Evolutionary conservation across 306 rosid genomes (phyloP).

Genomic region (Gleditsia sinensis): DNA sequence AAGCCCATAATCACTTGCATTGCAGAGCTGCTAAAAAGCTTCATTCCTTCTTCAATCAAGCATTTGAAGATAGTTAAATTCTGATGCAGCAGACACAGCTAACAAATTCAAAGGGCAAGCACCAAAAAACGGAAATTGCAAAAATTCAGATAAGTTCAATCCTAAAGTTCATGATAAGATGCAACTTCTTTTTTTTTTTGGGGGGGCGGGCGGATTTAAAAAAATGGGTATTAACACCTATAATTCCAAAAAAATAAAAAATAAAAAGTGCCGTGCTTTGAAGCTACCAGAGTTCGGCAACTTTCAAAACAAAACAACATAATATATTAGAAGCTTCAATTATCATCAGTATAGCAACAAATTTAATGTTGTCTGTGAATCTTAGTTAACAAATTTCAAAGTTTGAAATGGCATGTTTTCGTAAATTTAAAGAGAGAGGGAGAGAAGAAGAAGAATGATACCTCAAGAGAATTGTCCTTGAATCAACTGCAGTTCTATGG

Average conservation of each 20-base stretch:
- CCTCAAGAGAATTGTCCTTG: conserved; percentile 1
- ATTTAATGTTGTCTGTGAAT: neutral
- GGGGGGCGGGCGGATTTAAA: no score
- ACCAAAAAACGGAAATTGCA: neutral
- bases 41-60: conserved; percentile 60
- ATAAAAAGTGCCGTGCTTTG: neutral
- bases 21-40: conserved; percentile 56
- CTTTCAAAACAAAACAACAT: neutral
- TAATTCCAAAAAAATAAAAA: neutral
- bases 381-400: neutral
- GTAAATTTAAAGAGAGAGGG: no score
- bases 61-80: conserved; percentile 52
- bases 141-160: neutral
- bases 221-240: neutral
- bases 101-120: conserved; percentile 40
- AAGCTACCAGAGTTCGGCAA: neutral
- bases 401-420: neutral
- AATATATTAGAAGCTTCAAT: neutral
- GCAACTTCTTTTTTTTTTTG: no score
- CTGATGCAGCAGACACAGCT: conserved; percentile 59
- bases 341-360: neutral
- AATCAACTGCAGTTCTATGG: neutral
- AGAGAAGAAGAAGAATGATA: neutral
- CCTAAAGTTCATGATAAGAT: neutral
- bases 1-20: conserved; percentile 47